A percentile compares a stretch with the other conserved stretches of the same genome.
Evolutionary conservation across 805 yeast genomes (phyloP).

Genomic region (Candida stauntonica): DNA sequence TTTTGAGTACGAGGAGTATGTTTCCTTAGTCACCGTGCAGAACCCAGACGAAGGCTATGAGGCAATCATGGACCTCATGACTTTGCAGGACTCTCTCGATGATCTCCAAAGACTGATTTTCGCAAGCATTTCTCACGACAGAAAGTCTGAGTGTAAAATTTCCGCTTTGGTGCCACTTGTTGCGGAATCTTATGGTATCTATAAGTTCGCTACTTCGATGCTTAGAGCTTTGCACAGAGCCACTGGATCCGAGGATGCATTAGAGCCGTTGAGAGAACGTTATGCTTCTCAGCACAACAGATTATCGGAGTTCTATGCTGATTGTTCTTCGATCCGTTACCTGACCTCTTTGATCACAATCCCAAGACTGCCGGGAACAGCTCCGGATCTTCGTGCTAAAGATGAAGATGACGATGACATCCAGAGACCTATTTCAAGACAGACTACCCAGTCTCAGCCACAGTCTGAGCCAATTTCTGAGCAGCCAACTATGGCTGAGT

Average conservation of each 20-base stretch:
- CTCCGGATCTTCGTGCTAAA: slow-evolving; percentile 31
- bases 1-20: slow-evolving; percentile 93
- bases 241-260: slow-evolving; percentile 68
- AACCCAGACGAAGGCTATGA: slow-evolving; percentile 97
- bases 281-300: slow-evolving; percentile 57
- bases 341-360: slow-evolving; percentile 76
- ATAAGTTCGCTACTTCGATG: slow-evolving; percentile 87
- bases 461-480: slow-evolving; percentile 41
- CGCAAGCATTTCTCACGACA: slow-evolving; percentile 59
- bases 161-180: slow-evolving; percentile 87
- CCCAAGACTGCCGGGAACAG: slow-evolving; percentile 45
- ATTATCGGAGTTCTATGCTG: slow-evolving; percentile 81
- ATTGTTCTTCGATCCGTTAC: slow-evolving; percentile 79
- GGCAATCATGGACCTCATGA: slow-evolving; percentile 79
- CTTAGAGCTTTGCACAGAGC: slow-evolving; percentile 78
- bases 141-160: slow-evolving; percentile 68
- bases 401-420: slow-evolving; percentile 23
- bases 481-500: slow-evolving; percentile 38
- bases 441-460: slow-evolving; percentile 16
- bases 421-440: slow-evolving; percentile 23
- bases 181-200: slow-evolving; percentile 88
- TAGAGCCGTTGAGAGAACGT: slow-evolving; percentile 67
- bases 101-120: slow-evolving; percentile 73
- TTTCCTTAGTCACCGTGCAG: slow-evolving; percentile 78
- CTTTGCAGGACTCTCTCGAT: slow-evolving; percentile 78